Evolutionary conservation across 1,284 basidiomycete species (phyloP), one percentile per base, ranked within the genome.

Genomic region (Ceratobasidium sp.): DNA sequence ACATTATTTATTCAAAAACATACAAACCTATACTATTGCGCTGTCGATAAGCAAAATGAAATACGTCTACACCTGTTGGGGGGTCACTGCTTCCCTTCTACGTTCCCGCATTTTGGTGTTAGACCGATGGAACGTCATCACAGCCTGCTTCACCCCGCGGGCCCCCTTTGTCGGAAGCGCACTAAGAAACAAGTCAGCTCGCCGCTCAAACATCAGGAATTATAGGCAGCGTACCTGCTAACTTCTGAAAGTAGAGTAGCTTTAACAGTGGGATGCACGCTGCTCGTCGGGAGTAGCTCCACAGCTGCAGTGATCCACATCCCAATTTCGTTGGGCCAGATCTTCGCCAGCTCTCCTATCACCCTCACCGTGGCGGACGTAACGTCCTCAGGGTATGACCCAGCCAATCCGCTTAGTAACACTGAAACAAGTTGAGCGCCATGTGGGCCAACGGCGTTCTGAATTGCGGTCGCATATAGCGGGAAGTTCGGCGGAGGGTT

Each of bases 381-480:
- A 1, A 89, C 87, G 75, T 98, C 96, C 77, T 96, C 95, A 1
- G 94, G 93, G 80, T 96, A 98, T 73, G 92, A 90, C 35, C 90
- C 89, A 2, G 95, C 89, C 18, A 98, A 84, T 1, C 96, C 95
- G 32, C 86, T 83, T 52, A 98, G 84, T 30, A 97, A 80, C 75
- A 90, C 87, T 8, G 86, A 86, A n/a, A 92, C 81, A 26, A 98
- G 85, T 75, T 88, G 86, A 72, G 87, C 86, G 5, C 94, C 95
- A 79, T 94, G 91, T 76, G 91, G 89, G 55, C 88, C 85, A 54
- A 98, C 83, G 9, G 90, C 87, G 1, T 84, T 82, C 58, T 87
- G 87, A 75, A 98, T 93, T 21, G 88, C 83, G 2, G 85, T 82
- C 0, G 90, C 88, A 78, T 91, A 94, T 5, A 85, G 77, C 0